phyloP scores from a whole-genome alignment of 768 basidiomycete genomes.

The Daedaleopsis sinensis region DNA sequence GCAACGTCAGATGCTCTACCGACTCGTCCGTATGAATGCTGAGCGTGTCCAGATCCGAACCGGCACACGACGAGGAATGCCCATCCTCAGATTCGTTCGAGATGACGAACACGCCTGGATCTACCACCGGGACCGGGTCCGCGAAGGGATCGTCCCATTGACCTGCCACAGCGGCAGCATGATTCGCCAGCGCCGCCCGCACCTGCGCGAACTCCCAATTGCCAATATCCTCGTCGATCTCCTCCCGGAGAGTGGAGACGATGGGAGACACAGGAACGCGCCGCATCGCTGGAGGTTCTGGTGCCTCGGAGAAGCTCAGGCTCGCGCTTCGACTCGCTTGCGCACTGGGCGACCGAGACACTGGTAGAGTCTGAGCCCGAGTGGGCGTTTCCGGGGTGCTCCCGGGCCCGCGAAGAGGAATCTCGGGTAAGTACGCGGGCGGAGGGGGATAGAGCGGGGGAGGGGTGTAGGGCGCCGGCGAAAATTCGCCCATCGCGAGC shows the following conservation, averaged over 20 bases:
- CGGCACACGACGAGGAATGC: background rate
- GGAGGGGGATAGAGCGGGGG: conserved; percentile 27
- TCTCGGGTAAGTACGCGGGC: conserved; percentile 26
- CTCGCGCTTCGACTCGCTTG: background rate
- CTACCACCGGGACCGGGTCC: background rate
- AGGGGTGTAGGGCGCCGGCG: conserved; percentile 7
- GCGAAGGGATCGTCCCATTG: no score
- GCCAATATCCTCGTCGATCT: background rate
- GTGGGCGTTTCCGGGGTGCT: conserved; percentile 7
- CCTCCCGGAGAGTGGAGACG: background rate
- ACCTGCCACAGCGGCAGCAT: background rate
- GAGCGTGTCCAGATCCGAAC: background rate
- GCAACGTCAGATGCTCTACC: background rate
- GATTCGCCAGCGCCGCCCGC: background rate
- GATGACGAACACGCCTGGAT: background rate
- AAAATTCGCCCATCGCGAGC: no score
- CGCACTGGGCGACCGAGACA: background rate
- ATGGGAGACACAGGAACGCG: conserved; percentile 1
- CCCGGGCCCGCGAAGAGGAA: conserved; percentile 19
- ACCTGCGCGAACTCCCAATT: background rate
- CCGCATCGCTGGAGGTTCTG: background rate
- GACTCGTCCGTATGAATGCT: background rate
- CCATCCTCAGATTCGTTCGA: background rate
- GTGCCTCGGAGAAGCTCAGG: background rate
- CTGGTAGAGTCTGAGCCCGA: background rate